Percentiles rank a stretch among this genome's conserved stretches.
These are phyloP conservation scores for Penicillium sp. DNA, from an alignment of 2,329 filamentous ascomycete genomes.

Conservation along the genomic window DNA sequence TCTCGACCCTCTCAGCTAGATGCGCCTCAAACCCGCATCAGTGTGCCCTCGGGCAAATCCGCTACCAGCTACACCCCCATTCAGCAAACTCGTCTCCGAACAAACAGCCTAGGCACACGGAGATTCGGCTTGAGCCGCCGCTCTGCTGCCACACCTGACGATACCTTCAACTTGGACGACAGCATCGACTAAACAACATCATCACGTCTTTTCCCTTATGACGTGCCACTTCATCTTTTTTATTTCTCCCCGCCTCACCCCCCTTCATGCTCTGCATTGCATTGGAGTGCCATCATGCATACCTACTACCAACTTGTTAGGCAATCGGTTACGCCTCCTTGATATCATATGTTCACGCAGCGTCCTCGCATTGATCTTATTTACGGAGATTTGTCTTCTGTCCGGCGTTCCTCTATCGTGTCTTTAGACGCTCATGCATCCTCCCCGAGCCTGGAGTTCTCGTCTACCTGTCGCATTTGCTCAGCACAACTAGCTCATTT, in stretches of 20 bases:
- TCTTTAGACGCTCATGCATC: constrained; percentile 24
- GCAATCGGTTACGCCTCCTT: constrained; percentile 12
- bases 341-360: constrained; percentile 20
- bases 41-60: constrained; percentile 40
- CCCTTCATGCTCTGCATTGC: constrained; percentile 6
- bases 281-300: constrained; percentile 13
- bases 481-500: not conserved
- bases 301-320: constrained; percentile 6
- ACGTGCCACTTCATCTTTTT: not conserved
- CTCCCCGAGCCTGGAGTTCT: constrained; percentile 16
- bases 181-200: constrained; percentile 34
- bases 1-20: constrained; percentile 28
- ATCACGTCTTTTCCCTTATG: not conserved
- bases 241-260: too few relatives aligned
- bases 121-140: constrained; percentile 41
- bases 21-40: constrained; percentile 37
- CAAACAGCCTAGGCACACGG: constrained; percentile 43
- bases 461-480: constrained; percentile 20
- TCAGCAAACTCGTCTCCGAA: constrained; percentile 41
- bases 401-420: constrained; percentile 21
- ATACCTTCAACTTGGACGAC: constrained; percentile 36
- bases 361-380: constrained; percentile 25
- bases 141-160: constrained; percentile 30
- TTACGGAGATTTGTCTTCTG: constrained; percentile 12
- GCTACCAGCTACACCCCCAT: constrained; percentile 46